A percentile compares a stretch with the other conserved stretches of the same genome.
These are phyloP conservation scores for Exophiala sp. DNA, from an alignment of 2,329 filamentous ascomycete genomes.

Conservation along the genomic window DNA sequence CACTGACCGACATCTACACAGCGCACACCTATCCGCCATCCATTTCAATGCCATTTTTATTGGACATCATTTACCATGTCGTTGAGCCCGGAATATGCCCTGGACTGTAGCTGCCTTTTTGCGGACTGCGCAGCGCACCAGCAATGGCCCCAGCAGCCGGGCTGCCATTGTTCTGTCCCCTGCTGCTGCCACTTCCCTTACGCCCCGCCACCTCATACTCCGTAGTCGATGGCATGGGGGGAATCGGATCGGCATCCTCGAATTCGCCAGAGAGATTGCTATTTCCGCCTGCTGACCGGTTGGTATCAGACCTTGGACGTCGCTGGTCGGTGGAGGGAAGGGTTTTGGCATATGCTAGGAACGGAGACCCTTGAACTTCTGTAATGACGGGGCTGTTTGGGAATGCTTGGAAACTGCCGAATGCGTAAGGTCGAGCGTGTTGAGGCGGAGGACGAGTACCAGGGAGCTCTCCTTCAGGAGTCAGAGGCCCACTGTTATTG, in stretches of 20 bases:
- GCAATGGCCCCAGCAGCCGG: conserved; percentile 25
- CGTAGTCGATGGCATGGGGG: conserved; percentile 24
- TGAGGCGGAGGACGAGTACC: conserved; percentile 43
- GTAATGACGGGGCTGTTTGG: conserved; percentile 28
- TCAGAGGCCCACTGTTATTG: conserved; percentile 42
- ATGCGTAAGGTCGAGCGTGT: conserved; percentile 22
- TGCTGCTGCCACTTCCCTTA: conserved; percentile 28
- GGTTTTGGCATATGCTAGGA: conserved; percentile 28
- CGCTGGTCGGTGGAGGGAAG: conserved; percentile 18
- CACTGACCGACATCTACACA: not conserved
- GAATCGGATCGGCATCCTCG: conserved; percentile 30
- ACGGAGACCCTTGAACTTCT: conserved; percentile 26
- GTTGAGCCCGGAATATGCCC: conserved; percentile 24
- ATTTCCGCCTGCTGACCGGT: conserved; percentile 27
- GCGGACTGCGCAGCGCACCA: conserved; percentile 23
- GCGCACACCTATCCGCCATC: not conserved
- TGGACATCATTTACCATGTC: conserved; percentile 14
- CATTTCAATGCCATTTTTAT: not conserved
- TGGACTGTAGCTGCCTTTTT: conserved; percentile 26
- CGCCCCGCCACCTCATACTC: conserved; percentile 26
- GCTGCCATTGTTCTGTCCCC: conserved; percentile 29
- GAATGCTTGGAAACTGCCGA: conserved; percentile 27
- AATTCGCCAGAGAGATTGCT: conserved; percentile 29
- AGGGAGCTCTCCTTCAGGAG: conserved; percentile 56
- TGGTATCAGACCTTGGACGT: conserved; percentile 28